phyloP scores from a whole-genome alignment of 257 asterid genomes.

The Solanum megistacrolobum region DNA sequence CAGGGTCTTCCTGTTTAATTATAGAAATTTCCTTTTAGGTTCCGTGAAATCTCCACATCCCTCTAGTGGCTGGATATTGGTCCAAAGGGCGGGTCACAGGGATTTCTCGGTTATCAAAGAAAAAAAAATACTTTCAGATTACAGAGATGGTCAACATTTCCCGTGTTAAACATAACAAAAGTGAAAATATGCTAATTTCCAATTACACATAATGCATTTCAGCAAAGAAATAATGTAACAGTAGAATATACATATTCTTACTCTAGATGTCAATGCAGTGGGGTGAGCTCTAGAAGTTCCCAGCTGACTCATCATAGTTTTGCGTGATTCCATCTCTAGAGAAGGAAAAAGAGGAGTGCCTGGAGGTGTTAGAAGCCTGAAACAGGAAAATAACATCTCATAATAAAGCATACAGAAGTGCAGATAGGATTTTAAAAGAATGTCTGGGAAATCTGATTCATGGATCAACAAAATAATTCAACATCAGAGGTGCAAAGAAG shows the following conservation, averaged over 20 bases:
- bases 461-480: neutral
- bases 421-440: neutral
- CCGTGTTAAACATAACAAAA: neutral
- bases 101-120: too few species aligned
- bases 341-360: slow-evolving; percentile 96
- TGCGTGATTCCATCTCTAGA: slow-evolving; percentile 76
- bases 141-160: neutral
- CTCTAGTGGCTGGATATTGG: neutral
- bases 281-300: slow-evolving; percentile 79
- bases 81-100: too few species aligned
- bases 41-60: neutral
- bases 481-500: neutral
- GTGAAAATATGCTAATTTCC: neutral
- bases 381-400: slow-evolving; percentile 9
- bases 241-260: slow-evolving; percentile 25
- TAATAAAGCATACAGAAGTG: neutral
- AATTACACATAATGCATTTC: neutral
- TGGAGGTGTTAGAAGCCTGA: slow-evolving; percentile 98
- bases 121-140: neutral
- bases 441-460: neutral
- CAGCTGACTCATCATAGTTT: slow-evolving; percentile 61
- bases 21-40: neutral
- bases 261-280: slow-evolving; percentile 71
- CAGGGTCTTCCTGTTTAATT: neutral
- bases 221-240: neutral